Base-by-base conservation (phyloP, 495 filamentous ascomycete species). In the Pseudoneurospora amorphoporcata region DNA sequence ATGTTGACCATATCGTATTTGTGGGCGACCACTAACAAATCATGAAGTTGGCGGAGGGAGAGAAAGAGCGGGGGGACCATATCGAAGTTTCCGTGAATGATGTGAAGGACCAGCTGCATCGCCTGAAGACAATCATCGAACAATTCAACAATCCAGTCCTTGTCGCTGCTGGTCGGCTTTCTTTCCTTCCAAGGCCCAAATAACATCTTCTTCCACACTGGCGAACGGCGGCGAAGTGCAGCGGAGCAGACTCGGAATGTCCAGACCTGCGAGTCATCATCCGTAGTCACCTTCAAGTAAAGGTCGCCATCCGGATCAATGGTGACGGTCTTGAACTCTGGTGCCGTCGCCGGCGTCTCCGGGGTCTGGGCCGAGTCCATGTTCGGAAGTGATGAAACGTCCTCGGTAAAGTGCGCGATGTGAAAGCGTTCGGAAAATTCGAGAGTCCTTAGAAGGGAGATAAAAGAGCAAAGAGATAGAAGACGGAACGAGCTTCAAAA, bases 201-300 rank as follows among this genome's bases (percentile, higher is more conserved):
- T 3, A 81, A 70, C 75, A 80, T 73, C 71, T 41, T 69, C 58
- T 78, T 76, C 76, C 76, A 81, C 17, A 80, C 76, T 9, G 71
- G 72, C 7, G 79, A 80, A 1, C 73, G 32, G 37, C 73, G 77
- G 39, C 39, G 76, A 65, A 73, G 75, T 19, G 42, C 42, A n/a
- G 72, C 72, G 6, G 78, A 79, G 35, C 76, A 78, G 8, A 79
- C 79, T 41, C 71, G 19, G 23, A 79, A 80, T 12, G 68, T 29
- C 42, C 42, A 45, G 3, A n/a, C 16, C 17, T 17, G 3, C 0
- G 6, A 12, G 2, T 7, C 35, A 4, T 6, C 35, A 8, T 47
- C 69, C 10, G 19, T 4, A 2, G 69, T 39, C 4, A 61, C 70
- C 2, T 29, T n/a, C 2, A 74, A 37, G 8, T 42, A 17, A 8